Conservation (phyloP, 805 yeast species). For the Teunomyces tritomae region DNA sequence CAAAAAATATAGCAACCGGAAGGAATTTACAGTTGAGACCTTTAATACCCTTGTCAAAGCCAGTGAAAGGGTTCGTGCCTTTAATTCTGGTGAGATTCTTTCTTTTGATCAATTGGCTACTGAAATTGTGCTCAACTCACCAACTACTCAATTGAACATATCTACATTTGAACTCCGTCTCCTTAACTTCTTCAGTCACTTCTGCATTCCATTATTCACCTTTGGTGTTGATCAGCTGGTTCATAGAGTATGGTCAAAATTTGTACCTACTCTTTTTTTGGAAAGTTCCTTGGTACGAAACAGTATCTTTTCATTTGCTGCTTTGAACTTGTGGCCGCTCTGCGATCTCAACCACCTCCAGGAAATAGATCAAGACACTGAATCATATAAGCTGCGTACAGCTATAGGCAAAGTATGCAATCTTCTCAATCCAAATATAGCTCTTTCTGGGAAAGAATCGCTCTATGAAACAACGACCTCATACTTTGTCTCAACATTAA, state of each 20-base stretch:
- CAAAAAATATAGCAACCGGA: background rate
- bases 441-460: constrained; percentile 7
- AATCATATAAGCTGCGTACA: background rate
- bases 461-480: constrained; percentile 18
- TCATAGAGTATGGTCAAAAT: constrained; percentile 22
- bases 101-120: constrained; percentile 4
- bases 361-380: constrained; percentile 5
- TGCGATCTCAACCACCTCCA: constrained; percentile 13
- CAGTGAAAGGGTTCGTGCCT: background rate
- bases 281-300: constrained; percentile 25
- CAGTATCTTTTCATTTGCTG: constrained; percentile 22
- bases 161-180: constrained; percentile 23
- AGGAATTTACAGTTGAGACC: background rate
- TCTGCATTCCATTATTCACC: constrained; percentile 27
- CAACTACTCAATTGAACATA: constrained; percentile 19
- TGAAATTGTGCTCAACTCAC: constrained; percentile 11
- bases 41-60: background rate
- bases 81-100: background rate
- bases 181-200: constrained; percentile 25
- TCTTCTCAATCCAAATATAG: background rate
- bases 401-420: background rate
- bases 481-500: constrained; percentile 21
- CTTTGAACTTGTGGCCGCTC: constrained; percentile 24
- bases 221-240: constrained; percentile 19
- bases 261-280: constrained; percentile 25